phyloP scores from a whole-genome alignment of 768 basidiomycete genomes.

The Stropharia rugosoannulata region DNA sequence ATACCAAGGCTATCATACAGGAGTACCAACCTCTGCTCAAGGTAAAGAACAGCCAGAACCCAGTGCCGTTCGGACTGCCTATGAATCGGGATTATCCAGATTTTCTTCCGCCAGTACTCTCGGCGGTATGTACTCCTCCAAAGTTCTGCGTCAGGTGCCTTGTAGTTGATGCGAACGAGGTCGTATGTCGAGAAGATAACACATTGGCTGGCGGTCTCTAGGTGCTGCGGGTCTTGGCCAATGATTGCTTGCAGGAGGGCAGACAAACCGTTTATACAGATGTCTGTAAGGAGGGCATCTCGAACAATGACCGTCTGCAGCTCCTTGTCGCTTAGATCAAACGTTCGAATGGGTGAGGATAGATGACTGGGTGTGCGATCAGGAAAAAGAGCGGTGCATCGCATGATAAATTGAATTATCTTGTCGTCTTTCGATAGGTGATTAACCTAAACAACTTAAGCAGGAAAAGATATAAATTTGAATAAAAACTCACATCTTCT shows the following conservation, averaged over 20 bases:
- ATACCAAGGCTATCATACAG: neutral
- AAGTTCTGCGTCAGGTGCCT: slow-evolving; percentile 12
- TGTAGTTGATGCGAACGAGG: slow-evolving; percentile 15
- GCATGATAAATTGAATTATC: slow-evolving; percentile 18
- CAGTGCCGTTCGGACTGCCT: slow-evolving; percentile 4
- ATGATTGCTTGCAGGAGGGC: slow-evolving; percentile 12
- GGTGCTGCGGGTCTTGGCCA: neutral
- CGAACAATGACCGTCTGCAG: slow-evolving; percentile 3
- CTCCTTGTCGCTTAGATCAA: slow-evolving; percentile 1
- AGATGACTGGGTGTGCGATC: neutral
- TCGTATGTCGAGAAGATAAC: slow-evolving; percentile 17
- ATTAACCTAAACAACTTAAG: too few relatives aligned
- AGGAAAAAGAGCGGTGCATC: neutral
- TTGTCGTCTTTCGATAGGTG: neutral
- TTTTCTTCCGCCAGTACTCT: slow-evolving; percentile 27
- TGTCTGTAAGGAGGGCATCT: slow-evolving; percentile 18
- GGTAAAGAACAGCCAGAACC: neutral
- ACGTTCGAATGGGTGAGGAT: neutral
- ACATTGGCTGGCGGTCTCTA: neutral
- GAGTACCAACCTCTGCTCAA: neutral
- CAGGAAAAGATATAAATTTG: too few relatives aligned
- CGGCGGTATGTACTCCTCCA: slow-evolving; percentile 17
- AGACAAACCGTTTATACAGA: slow-evolving; percentile 25
- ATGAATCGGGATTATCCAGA: slow-evolving; percentile 40
- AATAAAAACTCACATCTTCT: too few relatives aligned